phyloP scores from a whole-genome alignment of 108 stramenopile genomes.

The Craspedostauros australis region DNA sequence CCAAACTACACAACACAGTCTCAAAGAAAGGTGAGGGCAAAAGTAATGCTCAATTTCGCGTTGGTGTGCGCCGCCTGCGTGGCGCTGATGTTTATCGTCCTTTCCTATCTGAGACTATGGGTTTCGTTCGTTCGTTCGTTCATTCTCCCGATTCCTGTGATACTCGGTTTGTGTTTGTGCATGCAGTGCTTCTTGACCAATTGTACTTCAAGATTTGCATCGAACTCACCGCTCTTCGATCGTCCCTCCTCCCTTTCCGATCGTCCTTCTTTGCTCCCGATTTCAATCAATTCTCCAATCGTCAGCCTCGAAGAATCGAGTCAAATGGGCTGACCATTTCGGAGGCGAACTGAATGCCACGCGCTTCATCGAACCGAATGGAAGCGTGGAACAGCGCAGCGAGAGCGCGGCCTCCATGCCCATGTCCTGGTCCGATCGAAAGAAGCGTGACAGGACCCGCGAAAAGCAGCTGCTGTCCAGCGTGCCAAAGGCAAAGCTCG shows the following conservation, averaged over 20 bases:
- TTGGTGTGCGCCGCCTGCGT: too few relatives aligned
- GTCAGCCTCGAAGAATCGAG: constrained; percentile 29
- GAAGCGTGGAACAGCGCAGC: neutral
- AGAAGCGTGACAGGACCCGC: constrained; percentile 51
- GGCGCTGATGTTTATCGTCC: too few relatives aligned
- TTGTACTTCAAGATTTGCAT: neutral
- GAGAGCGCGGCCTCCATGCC: constrained; percentile 17
- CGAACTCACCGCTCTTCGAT: too few relatives aligned
- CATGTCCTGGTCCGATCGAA: constrained; percentile 59
- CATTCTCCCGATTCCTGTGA: too few relatives aligned
- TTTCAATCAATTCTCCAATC: neutral
- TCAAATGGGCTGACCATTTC: constrained; percentile 77
- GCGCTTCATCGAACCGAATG: constrained; percentile 19
- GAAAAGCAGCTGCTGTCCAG: constrained; percentile 80
- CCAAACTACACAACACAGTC: too few relatives aligned
- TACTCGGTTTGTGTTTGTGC: neutral
- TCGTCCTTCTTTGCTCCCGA: neutral
- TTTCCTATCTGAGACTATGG: too few relatives aligned
- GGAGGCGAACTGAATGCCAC: constrained; percentile 49
- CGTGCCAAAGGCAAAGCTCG: constrained; percentile 61
- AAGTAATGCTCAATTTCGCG: too few relatives aligned
- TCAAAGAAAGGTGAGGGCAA: too few relatives aligned
- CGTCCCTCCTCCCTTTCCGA: neutral
- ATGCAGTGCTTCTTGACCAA: neutral
- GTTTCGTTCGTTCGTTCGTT: too few relatives aligned